A percentile compares a stretch with the other conserved stretches of the same genome.
Evolutionary conservation across 2,329 filamentous ascomycete genomes (phyloP).

Genomic region (Penicillium thymicola): DNA sequence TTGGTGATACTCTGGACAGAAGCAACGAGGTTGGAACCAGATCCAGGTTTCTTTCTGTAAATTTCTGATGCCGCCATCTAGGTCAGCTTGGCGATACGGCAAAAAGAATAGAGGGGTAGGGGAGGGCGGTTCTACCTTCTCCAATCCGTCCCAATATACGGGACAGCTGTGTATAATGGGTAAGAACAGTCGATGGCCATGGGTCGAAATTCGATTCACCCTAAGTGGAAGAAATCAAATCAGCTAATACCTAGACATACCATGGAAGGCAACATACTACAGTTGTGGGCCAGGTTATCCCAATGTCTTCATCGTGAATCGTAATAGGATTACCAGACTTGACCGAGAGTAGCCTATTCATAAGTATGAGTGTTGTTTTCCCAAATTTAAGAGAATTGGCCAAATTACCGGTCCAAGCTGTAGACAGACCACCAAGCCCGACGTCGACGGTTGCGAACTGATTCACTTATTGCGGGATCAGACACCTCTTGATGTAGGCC

Average conservation of each 20-base stretch:
- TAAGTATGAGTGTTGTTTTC: neutral
- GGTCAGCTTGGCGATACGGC: neutral
- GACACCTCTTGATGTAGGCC: slow-evolving; percentile 55
- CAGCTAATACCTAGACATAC: neutral
- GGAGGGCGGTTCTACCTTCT: slow-evolving; percentile 23
- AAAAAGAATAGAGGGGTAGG: no score
- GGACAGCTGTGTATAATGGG: slow-evolving; percentile 53
- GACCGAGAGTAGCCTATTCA: slow-evolving; percentile 46
- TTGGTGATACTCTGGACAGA: slow-evolving; percentile 52
- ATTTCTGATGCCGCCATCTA: slow-evolving; percentile 35
- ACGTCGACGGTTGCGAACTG: slow-evolving; percentile 49
- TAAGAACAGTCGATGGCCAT: slow-evolving; percentile 49
- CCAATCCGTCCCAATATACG: slow-evolving; percentile 52
- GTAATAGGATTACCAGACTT: slow-evolving; percentile 56
- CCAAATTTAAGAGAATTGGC: neutral
- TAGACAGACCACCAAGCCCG: slow-evolving; percentile 58
- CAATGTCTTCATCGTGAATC: slow-evolving; percentile 55
- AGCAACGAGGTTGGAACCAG: slow-evolving; percentile 48
- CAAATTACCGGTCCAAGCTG: slow-evolving; percentile 48
- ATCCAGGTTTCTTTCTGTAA: slow-evolving; percentile 49
- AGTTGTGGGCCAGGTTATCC: slow-evolving; percentile 38
- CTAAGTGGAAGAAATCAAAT: slow-evolving; percentile 6
- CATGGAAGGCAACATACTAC: slow-evolving; percentile 18
- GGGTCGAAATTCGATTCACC: slow-evolving; percentile 23
- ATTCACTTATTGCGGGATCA: slow-evolving; percentile 39